Evolutionary conservation across 331 rosid genomes (phyloP).

Genomic region (Acacia concinna): DNA sequence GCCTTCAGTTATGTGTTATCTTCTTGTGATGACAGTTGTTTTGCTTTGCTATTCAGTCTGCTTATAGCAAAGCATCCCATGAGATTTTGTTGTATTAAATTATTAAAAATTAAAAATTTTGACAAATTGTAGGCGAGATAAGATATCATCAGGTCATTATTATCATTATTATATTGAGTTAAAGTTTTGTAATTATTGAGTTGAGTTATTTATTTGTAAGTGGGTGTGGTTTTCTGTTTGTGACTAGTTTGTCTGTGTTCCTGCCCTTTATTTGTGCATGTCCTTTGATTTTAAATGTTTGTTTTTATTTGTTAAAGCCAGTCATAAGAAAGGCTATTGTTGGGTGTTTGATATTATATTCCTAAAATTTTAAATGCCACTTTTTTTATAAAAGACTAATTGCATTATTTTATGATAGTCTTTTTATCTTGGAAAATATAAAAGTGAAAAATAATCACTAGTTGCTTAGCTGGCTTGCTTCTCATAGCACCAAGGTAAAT

Average conservation of each 20-base stretch:
- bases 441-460: background rate
- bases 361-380: background rate
- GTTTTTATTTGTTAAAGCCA: background rate
- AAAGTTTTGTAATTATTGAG: background rate
- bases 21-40: background rate
- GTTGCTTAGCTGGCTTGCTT: no score
- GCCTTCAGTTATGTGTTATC: background rate
- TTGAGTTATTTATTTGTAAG: background rate
- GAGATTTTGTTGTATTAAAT: background rate
- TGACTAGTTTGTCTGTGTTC: background rate
- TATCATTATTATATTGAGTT: background rate
- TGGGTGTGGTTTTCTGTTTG: background rate
- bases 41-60: background rate
- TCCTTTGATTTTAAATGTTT: background rate
- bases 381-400: background rate
- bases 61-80: background rate
- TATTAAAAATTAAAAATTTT: background rate
- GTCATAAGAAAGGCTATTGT: background rate
- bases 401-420: background rate
- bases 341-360: background rate
- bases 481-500: no score
- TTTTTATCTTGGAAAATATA: background rate
- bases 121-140: background rate
- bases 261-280: background rate
- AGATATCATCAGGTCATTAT: background rate